Evolutionary conservation across 2,329 filamentous ascomycete genomes (phyloP).

Genomic region (Cryphonectria nitschkei): DNA sequence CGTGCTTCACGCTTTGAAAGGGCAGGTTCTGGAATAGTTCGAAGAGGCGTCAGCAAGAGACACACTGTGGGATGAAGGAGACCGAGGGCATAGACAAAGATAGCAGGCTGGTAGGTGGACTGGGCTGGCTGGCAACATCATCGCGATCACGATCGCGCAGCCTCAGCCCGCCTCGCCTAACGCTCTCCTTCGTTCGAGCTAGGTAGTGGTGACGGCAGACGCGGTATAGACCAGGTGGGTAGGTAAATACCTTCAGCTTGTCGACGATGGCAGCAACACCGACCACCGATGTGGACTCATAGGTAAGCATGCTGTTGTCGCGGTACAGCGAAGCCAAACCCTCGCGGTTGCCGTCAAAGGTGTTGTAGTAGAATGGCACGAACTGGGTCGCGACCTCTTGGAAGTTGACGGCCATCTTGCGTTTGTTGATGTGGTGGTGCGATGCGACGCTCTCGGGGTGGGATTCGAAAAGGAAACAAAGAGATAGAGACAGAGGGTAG

Average conservation of each 20-base stretch:
- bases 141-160: neutral
- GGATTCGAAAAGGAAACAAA: neutral
- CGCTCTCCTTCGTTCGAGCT: neutral
- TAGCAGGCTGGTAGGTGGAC: too few species aligned
- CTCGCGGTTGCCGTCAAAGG: constrained; percentile 65
- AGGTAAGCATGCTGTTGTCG: constrained; percentile 73
- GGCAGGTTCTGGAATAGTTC: constrained; percentile 57
- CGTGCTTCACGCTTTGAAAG: constrained; percentile 69
- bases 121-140: neutral
- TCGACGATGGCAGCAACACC: constrained; percentile 63
- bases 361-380: constrained; percentile 63
- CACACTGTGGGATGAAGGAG: neutral
- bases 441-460: neutral
- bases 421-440: neutral
- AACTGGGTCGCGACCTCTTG: constrained; percentile 30
- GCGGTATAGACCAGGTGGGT: neutral
- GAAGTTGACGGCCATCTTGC: constrained; percentile 31
- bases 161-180: neutral
- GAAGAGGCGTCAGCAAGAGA: constrained; percentile 11
- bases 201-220: neutral
- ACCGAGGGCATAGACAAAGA: too few species aligned
- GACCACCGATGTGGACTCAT: constrained; percentile 61
- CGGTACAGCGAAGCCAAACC: constrained; percentile 67
- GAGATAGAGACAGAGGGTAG: neutral
- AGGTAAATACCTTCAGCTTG: constrained; percentile 64